Base-by-base conservation (phyloP, 1,284 basidiomycete species). In the Trichosporon coremiiforme region DNA sequence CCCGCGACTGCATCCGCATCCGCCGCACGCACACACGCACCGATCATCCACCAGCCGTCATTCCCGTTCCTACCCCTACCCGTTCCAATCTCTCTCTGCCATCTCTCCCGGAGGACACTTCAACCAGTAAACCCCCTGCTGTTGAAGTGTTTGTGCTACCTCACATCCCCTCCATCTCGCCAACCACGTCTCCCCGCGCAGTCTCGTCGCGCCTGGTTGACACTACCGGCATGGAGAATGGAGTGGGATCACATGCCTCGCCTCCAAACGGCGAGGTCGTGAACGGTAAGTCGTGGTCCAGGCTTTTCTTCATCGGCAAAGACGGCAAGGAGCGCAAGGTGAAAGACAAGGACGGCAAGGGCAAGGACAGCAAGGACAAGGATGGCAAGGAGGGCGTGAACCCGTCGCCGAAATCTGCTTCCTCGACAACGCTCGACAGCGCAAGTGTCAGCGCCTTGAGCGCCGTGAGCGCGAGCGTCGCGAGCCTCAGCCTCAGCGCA, bases 251-350 rank as follows among this genome's bases (percentile, higher is more conserved):
- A 62, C 57, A 62, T 62, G 57, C 57, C 57, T 62, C 57, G 57
- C 57, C 57, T 17, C 57, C 57, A 4, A 62, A 62, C 57, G 57
- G 57, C 57, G 57, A 62, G 57, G 57, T 62, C 31, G 57, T 62
- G 57, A 62, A 62, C 57, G 57, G 57, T 62, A 62, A 62, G 57
- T 62, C 57, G 57, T 62, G 57, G 57, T 62, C 57, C 31, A 62
- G 31, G 57, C 29, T 62, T 20, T 62, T 62, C 57, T 62, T 62
- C 57, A 62, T 62, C 57, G 57, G 57, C 57, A 62, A 62, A 29
- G 57, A 62, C 17, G 57, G 57, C 57, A 62, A 33, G 57, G 57
- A 62, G 57, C 57, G 57, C 57, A 62, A 62, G 31, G 31, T 25
- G 17, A 62, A 62, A 17, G 57, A n/a, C 31, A 53, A 53, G 22